Evolutionary conservation across 192 early-diverging fungal genomes (phyloP).

Genomic region (Coemansia sp.): DNA sequence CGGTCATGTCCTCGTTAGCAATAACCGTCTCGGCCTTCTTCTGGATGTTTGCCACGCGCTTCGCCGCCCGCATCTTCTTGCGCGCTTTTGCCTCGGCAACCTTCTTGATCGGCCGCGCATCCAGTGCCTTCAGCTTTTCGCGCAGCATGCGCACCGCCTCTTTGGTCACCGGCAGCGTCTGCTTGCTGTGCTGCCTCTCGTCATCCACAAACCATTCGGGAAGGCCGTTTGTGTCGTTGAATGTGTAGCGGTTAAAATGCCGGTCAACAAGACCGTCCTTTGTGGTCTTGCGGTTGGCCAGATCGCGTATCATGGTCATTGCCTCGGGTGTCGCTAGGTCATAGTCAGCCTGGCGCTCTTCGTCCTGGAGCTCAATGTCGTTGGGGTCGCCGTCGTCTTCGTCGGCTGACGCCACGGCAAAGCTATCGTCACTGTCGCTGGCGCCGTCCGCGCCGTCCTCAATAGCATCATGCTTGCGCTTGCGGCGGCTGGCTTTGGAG

Average conservation of each 20-base stretch:
- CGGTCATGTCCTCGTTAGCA: constrained; percentile 84
- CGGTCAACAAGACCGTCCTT: constrained; percentile 86
- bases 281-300: constrained; percentile 71
- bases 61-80: constrained; percentile 80
- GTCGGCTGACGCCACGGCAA: constrained; percentile 44
- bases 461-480: constrained; percentile 50
- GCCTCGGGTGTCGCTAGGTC: constrained; percentile 87
- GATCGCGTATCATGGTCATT: constrained; percentile 81
- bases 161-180: constrained; percentile 89
- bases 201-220: constrained; percentile 94
- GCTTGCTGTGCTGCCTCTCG: constrained; percentile 85
- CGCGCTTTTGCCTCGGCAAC: constrained; percentile 97
- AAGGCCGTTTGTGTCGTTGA: constrained; percentile 78
- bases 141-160: constrained; percentile 86
- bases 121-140: constrained; percentile 79
- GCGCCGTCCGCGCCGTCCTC: constrained; percentile 33
- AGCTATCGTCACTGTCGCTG: constrained; percentile 55
- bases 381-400: constrained; percentile 41
- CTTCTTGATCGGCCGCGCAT: constrained; percentile 99
- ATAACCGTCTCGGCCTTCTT: constrained; percentile 85
- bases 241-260: constrained; percentile 85
- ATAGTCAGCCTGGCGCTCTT: constrained; percentile 52
- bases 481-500: constrained; percentile 13
- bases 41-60: constrained; percentile 74
- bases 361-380: constrained; percentile 45